Evolutionary conservation across 2,329 filamentous ascomycete species (phyloP).

Genomic region (Cordyceps militaris): DNA sequence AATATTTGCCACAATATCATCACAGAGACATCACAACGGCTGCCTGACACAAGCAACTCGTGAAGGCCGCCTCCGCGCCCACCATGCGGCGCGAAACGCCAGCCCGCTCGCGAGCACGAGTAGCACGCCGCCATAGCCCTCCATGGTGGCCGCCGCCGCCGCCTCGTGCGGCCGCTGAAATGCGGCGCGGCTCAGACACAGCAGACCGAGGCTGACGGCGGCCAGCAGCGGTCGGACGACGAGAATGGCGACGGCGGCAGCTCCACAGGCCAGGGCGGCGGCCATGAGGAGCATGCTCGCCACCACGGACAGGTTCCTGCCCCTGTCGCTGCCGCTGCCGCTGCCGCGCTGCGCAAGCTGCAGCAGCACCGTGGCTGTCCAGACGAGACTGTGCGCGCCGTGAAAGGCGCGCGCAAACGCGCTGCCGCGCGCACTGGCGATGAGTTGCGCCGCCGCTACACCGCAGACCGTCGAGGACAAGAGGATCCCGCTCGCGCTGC

Average conservation of each 20-base stretch:
- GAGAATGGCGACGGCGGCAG: not conserved
- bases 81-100: not conserved
- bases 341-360: conserved; percentile 30
- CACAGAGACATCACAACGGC: not conserved
- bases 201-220: not conserved
- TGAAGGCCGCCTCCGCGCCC: not conserved
- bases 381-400: conserved; percentile 55
- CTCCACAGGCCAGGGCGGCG: not conserved
- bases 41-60: not conserved
- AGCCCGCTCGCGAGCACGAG: not conserved
- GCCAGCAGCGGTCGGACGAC: not conserved
- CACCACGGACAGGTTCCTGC: not conserved
- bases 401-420: conserved; percentile 56
- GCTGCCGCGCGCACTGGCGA: conserved; percentile 29
- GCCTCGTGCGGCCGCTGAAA: not conserved
- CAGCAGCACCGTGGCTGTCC: conserved; percentile 53
- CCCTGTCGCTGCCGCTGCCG: conserved; percentile 26
- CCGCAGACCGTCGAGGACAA: not conserved
- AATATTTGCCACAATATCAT: not conserved
- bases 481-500: not conserved
- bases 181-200: conserved; percentile 5
- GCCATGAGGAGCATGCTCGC: conserved; percentile 3
- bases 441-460: not conserved
- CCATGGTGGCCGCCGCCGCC: not conserved
- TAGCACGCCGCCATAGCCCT: not conserved